Evolutionary conservation across 31 red algal species (phyloP).

Genomic region (Endocladia muricata): DNA sequence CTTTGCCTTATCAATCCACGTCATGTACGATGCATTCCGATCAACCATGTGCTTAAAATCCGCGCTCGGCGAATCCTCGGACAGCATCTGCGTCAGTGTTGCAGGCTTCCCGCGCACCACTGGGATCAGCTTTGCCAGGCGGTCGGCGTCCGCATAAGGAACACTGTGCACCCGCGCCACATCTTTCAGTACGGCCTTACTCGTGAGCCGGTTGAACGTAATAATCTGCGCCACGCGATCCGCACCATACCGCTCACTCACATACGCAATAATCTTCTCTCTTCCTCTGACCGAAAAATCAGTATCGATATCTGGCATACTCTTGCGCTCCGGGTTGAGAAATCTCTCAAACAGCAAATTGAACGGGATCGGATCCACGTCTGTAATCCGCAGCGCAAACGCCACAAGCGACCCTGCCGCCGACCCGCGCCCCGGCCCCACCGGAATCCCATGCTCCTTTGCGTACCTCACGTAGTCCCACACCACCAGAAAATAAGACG

Average conservation of each 20-base stretch:
- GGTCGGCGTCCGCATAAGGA: conserved; percentile 76
- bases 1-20: conserved; percentile 75
- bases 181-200: conserved; percentile 88
- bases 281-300: conserved; percentile 81
- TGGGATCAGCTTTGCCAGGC: conserved; percentile 85
- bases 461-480: conserved; percentile 79
- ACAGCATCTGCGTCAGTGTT: conserved; percentile 61
- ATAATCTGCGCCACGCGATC: conserved; percentile 78
- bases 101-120: conserved; percentile 84
- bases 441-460: conserved; percentile 58
- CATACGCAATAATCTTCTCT: conserved; percentile 81
- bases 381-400: conserved; percentile 76
- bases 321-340: conserved; percentile 80
- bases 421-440: conserved; percentile 86
- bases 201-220: conserved; percentile 91
- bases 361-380: conserved; percentile 76
- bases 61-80: conserved; percentile 34
- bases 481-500: conserved; percentile 87
- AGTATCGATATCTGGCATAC: conserved; percentile 94
- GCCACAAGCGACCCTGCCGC: conserved; percentile 81
- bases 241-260: conserved; percentile 63
- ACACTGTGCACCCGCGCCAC: conserved; percentile 83
- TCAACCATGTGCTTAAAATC: conserved; percentile 60
- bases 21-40: conserved; percentile 22
- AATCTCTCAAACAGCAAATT: conserved; percentile 90